phyloP scores from a whole-genome alignment of 176 grass and related monocot genomes.

The Ensete glaucum region DNA sequence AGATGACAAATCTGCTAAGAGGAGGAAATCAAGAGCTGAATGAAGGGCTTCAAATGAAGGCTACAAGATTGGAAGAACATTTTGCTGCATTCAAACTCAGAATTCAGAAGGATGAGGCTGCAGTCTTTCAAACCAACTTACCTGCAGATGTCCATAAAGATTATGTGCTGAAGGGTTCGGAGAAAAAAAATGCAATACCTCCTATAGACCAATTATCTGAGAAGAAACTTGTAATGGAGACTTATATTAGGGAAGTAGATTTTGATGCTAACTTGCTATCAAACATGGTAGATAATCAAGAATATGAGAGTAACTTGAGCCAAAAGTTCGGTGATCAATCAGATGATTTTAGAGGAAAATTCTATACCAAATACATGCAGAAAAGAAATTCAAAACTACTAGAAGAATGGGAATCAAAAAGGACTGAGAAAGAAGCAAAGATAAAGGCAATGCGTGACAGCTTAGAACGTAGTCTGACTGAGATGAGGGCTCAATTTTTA shows the following conservation, averaged over 20 bases:
- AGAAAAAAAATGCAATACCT: constrained; percentile 32
- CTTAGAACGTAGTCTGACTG: constrained; percentile 68
- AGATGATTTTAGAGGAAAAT: constrained; percentile 81
- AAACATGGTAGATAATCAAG: constrained; percentile 62
- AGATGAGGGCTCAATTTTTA: constrained; percentile 66
- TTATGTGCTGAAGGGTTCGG: constrained; percentile 34
- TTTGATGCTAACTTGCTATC: constrained; percentile 58
- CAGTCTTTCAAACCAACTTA: constrained; percentile 52
- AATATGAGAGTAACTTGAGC: constrained; percentile 29
- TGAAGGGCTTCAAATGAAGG: constrained; percentile 77
- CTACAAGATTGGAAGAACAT: constrained; percentile 73
- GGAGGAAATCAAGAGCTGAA: constrained; percentile 52
- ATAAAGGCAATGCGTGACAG: constrained; percentile 84
- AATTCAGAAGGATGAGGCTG: constrained; percentile 29
- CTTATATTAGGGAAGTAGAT: constrained; percentile 16
- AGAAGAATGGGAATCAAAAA: constrained; percentile 70
- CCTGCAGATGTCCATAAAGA: constrained; percentile 36
- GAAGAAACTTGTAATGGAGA: constrained; percentile 30
- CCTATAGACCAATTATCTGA: constrained; percentile 34
- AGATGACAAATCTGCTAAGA: constrained; percentile 31
- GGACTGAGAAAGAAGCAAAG: constrained; percentile 63
- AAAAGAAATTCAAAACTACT: constrained; percentile 86
- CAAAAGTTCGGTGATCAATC: constrained; percentile 46
- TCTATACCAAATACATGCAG: constrained; percentile 82
- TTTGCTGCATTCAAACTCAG: constrained; percentile 71